Base-by-base conservation (phyloP, 148 eudicot genomes). In the Nepenthes mirabilis region DNA sequence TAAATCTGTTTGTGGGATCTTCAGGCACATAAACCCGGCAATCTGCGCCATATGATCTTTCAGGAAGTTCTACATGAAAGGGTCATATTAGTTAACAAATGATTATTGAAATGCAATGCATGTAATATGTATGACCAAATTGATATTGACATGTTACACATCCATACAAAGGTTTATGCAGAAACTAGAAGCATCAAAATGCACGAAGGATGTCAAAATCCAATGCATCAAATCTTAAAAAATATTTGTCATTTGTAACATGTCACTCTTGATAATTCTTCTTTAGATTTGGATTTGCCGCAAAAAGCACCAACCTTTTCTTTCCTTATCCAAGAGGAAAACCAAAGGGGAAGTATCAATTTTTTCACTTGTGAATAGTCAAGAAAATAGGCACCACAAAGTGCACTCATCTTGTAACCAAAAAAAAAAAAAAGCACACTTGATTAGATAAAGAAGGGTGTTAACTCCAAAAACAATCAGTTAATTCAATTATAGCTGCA, bases 41-140 rank as follows among this genome's bases (percentile, higher is more conserved):
- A 83, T 93, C 99, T 53, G 85, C 72, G 55, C 96, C 99, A 72
- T 93, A 93, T 48, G 99, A 93, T 82, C 75, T 82, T 71, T 93
- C 99, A 57, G 99, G 99, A 65, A 93, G 96, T 74, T 89, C 99
- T 93, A 82, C 52, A 49, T 49, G 52, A 49, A 49, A 49, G 10
- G 13, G 52, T 3, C 6, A 49, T 5, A 49, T 49, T 3, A 49
- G 11, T 49, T 2, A n/a, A 5, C 52, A 49, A 11, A 49, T 11
- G 13, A 2, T 49, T 11, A 2, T 49, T 2, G 13, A 49, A 3
- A 49, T 5, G 52, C 12, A 49, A 49, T 10, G 14, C 52, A 40
- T 8, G 45, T 23, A 23, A 40, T 40, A 40, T 3, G 45, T 23
- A 23, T 23, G 23, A 23, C 23, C 23, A 23, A 59, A 45, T n/a